Evolutionary conservation across 1,284 basidiomycete genomes (phyloP), one percentile per base, ranked within the genome.

Genomic region (Neotropicomus parvogracilis): DNA sequence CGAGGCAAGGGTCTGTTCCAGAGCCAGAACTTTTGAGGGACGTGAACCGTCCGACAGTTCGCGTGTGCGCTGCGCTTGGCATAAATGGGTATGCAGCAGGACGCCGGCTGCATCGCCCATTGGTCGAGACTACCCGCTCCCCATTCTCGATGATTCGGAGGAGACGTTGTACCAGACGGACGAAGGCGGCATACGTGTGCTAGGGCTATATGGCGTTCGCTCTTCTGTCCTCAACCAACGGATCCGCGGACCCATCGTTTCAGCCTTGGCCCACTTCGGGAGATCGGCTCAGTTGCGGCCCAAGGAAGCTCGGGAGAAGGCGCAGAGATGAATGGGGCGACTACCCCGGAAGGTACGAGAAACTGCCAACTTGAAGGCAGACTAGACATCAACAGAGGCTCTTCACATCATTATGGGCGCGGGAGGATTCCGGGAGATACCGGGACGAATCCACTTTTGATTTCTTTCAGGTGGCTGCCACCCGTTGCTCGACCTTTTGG

Each of bases 191-290:
- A 29, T 55, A 56, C n/a, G n/a, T 40, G 41, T 33, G 28, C 32
- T 48, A 3, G 40, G 48, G 26, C 37, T 41, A 37, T 54, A 62
- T 60, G 61, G 58, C 33, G 55, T 53, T 40, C n/a, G 48, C 36
- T 32, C 49, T 50, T 48, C 48, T 44, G 43, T 39, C 42, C 47
- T 46, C 14, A 39, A 40, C 46, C 14, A 39, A 40, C 46, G 54
- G 63, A 60, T 54, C 63, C 64, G 54, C 65, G 57, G 52, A 45
- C 40, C 57, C 51, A 38, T 47, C 46, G 51, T 58, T 64, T 61
- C 59, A 53, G 29, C 44, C 38, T 53, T 35, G 43, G 40, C 37
- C 17, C 21, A 27, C 32, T 43, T 49, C 28, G 40, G 38, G 52
- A 40, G 54, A 63, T 64, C 62, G 63, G 63, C 49, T 56, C 38